Base-by-base conservation (phyloP, 2,329 filamentous ascomycete genomes). In the Colletotrichum tabaci region DNA sequence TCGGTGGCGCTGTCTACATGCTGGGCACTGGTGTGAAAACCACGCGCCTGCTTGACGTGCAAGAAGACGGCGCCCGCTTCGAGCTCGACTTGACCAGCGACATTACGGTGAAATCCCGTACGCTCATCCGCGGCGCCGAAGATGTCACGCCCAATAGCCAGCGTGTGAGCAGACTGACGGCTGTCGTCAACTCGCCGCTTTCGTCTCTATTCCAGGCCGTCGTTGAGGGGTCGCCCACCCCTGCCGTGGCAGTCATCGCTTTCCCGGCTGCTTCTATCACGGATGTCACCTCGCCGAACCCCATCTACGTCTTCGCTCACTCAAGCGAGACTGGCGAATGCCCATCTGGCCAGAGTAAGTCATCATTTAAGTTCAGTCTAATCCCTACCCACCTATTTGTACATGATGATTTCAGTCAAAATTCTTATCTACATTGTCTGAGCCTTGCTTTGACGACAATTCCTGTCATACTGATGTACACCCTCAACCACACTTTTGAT, bases 401-500 rank as follows among this genome's bases (percentile, higher is more conserved):
- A 87, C 69, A 93, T 95, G 96, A 98, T 98, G 95, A 98, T 87
- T 83, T 83, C 84, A 89, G 71, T 84, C 82, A 84, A 87, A 97
- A 96, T 94, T 95, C 95, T 98, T 98, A 98, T 98, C 96, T 98
- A 98, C 96, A 98, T 98, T 98, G 95, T 93, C 96, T 95, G 96
- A 97, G 93, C 85, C 49, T 82, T 88, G 85, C 85, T 79, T 92
- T 97, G 95, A 97, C 91, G 95, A 96, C 88, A 88, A 87, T 81
- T 87, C 87, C 89, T 90, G 95, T 92, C n/a, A 94, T 92, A 85
- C 94, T 97, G 94, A 97, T 90, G 84, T 86, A 84, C 83, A 79
- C 74, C 67, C 55, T 40, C 78, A 3, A 75, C 74, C 67, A 42
- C 73, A 65, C 74, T 76, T 58, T 55, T 50, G 46, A 16, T 26